A percentile compares a stretch with the other conserved stretches of the same genome.
These are phyloP conservation scores for Penicillium oxalicum DNA, from an alignment of 2,329 filamentous ascomycete genomes.

Conservation along the genomic window DNA sequence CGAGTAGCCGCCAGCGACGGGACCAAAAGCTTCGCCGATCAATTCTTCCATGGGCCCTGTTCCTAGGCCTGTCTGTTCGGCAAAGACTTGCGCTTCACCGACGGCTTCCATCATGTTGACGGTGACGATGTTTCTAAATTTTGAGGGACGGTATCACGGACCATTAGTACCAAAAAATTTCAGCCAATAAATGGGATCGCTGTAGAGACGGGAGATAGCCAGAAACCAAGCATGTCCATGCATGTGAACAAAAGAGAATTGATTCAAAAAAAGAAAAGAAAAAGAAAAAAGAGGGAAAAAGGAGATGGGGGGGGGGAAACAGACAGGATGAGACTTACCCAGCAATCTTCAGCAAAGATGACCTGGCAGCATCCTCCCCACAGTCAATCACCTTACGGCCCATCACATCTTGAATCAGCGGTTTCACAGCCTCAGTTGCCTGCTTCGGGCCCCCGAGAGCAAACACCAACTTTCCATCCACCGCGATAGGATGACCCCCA, in stretches of 20 bases:
- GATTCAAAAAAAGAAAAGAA: no score
- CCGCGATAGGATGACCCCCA: conserved; percentile 41
- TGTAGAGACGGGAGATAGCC: no score
- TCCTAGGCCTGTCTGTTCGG: conserved; percentile 42
- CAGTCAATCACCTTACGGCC: conserved; percentile 39
- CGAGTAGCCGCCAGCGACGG: conserved; percentile 40
- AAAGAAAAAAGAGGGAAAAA: no score
- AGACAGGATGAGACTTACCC: conserved; percentile 24
- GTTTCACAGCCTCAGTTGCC: conserved; percentile 32
- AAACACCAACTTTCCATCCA: conserved; percentile 43
- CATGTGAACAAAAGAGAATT: no score
- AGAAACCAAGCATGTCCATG: no score
- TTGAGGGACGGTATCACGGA: no score
- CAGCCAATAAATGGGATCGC: no score
- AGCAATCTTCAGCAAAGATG: conserved; percentile 42
- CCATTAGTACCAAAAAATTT: no score
- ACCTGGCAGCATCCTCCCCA: conserved; percentile 40
- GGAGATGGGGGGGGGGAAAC: no score
- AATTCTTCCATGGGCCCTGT: conserved; percentile 39
- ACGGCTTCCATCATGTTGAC: conserved; percentile 43
- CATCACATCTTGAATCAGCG: conserved; percentile 42
- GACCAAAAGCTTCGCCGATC: conserved; percentile 41
- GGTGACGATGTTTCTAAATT: conserved; percentile 35
- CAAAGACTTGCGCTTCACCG: conserved; percentile 43
- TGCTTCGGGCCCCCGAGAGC: conserved; percentile 36